Evolutionary conservation across 441 rosid species (phyloP), one percentile per base, ranked within the genome.

Genomic region (Gossypium davidsonii): DNA sequence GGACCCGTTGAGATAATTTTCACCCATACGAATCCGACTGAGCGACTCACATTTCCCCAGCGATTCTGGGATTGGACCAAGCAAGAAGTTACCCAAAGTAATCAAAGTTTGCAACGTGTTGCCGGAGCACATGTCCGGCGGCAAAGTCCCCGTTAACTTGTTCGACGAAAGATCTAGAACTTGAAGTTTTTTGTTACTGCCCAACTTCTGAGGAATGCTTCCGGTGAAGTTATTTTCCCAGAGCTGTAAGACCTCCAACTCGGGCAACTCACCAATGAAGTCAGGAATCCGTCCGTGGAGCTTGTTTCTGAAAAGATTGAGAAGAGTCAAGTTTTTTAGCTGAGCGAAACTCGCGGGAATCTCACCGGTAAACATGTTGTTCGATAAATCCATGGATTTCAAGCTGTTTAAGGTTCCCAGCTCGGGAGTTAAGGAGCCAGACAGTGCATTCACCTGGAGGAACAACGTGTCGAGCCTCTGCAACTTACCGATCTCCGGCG

Each of bases 221-320:
- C 91, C 97, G 1, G 98, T 94, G 83, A 94, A 91, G 75, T 92
- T 92, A 55, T 94, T 94, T 59, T 92, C 98, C 98, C 98, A 94
- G 18, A 94, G 67, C 87, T 94, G 97, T 70, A 94, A 73, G 70
- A 92, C 97, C 73, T 94, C 89, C 6, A 94, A 91, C 81, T 77
- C 72, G 34, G 97, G 97, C 48, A 94, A 63, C 1, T 84, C 92
- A 11, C 91, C 97, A 68, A 94, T 82, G 55, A 90, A 91, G 80
- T 87, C 92, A 14, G 97, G 98, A 67, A 94, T 91, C 23, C 85
- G 84, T 0, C 99, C 97, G 77, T 92, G 87, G 3, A 92, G 95
- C 78, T 87, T 88, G 88, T 94, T 94, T 72, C 97, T 78, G 69
- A 92, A 94, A 39, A 94, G 89, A 80, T 94, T 89, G 82, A 94